Base-by-base conservation (phyloP, 2,329 filamentous ascomycete species). In the Rhynchosporium secalis region DNA sequence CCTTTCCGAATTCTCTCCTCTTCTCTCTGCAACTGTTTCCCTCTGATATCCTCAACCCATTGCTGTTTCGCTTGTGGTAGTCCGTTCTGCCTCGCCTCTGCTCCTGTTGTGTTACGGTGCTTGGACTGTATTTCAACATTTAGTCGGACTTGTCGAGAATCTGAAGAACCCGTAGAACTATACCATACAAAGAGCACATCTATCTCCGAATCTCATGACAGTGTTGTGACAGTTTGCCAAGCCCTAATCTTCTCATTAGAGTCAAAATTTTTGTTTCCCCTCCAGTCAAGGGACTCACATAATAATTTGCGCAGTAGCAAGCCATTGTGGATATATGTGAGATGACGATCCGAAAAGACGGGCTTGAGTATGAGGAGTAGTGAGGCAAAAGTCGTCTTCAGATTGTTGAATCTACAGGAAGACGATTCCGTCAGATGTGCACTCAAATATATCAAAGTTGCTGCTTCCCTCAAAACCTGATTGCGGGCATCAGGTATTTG, bases 231-330 rank as follows among this genome's bases (percentile, higher is more conserved):
- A 77, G 62, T 74, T 72, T 61, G 74, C 72, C 12, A 73, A 74
- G 68, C 73, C 72, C 75, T 77, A 51, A 8, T 60, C 13, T 31
- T 8, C 28, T 43, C 40, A 62, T 71, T 36, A 69, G 65, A 20
- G 33, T 28, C 12, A 26, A 47, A 46, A 46, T 20, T 7, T 28
- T 29, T 5, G 9, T 41, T 20, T 20, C 20, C 20, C 20, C 20
- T 20, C 20, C 20, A 20, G 20, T 20, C 20, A 20, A 43, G 43
- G 1, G 31, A 61, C 71, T 33, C 68, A 76, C 75, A 59, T 77
- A 77, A 68, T 76, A 76, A 65, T 76, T 77, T 56, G 75, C 73
- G 62, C 75, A 77, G 56, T 76, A 76, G 67, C 72, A 76, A 68
- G 66, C 63, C 71, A 74, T 74, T 46, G 65, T 72, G 62, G 52